Base-by-base conservation (phyloP, 73 alveolate genomes). In the Uronychia setigera region DNA sequence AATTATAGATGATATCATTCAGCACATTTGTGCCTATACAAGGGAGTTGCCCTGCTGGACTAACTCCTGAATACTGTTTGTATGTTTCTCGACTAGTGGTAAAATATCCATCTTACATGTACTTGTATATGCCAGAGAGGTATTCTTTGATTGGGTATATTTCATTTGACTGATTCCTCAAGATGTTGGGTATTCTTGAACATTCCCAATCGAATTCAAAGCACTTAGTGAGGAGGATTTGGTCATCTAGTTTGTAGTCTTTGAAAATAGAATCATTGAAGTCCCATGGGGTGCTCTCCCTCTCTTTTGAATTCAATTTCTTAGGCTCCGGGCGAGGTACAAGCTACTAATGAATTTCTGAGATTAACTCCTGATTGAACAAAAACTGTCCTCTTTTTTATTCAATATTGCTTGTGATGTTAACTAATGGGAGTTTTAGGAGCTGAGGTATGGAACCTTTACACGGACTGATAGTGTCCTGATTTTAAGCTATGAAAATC, bases 131-230 rank as follows among this genome's bases (percentile, higher is more conserved):
- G 9, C 60, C 33, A 67, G 87, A 0, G 1, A 80, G 76, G 77
- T 34, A 77, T 33, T 87, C 93, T 87, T 87, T 80, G 27, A 81
- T 81, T 74, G 35, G 35, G 83, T 80, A n/a, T 60, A 80, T 46
- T 60, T 80, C 89, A 67, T 81, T 74, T 0, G 83, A 1, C 82
- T 31, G 59, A 26, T 76, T 76, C 58, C 30, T 76, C 27, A 76
- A 27, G n/a, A 76, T 32, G 29, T 25, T 5, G 5, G 28, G 85
- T 27, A 93, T 77, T 75, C 92, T 90, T 30, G 95, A 80, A 57
- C 90, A 76, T 35, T 91, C 87, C 93, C 95, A 85, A 80, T 95
- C 98, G 74, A 87, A 91, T 35, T 95, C 97, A 74, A 95, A 95
- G 87, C 98, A 93, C 30, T 93, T 74, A 46, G 93, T 86, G 31